Evolutionary conservation across 352 stramenopile genomes (phyloP), one percentile per base, ranked within the genome.

Genomic region (Phytopythium cucurbitacearum): DNA sequence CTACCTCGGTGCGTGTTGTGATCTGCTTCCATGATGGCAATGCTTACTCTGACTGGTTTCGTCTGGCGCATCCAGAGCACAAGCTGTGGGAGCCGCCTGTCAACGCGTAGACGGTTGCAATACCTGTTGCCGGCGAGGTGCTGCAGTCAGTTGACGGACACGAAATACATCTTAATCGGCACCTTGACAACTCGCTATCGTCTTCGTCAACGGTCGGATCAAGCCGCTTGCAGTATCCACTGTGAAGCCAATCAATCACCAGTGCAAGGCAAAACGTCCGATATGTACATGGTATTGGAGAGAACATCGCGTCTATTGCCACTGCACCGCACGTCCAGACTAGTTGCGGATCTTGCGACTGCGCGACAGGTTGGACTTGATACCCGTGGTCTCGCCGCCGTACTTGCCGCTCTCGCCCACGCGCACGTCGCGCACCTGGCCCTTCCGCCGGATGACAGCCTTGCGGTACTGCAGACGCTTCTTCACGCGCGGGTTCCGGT

Each of bases 401-500:
- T 96, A 96, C 57, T 87, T 86, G 53, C 78, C 78, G 35, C 80
- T 81, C 54, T 96, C 87, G 68, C 85, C 85, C 51, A 87, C 76
- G 40, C 87, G 83, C 37, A 96, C 80, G 57, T 98, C 91, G 55
- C 95, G 87, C 44, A 99, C 96, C 53, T 98, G 93, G 72, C 97
- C 97, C 78, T 99, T 99, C 69, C 96, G 84, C 62, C 91, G 77
- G 63, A 99, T 98, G 33, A 98, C 67, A n/a, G 96, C 96, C 78
- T 99, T 98, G 56, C 93, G 84, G 79, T 98, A 99, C 69, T 98
- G 91, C 66, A 98, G 69, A 52, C 97, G 82, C 69, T 99, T 99
- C 87, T 99, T 99, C 50, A 99, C 91, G 60, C 97, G 91, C 48
- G 97, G 97, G 69, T 99, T 99, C 42, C 97, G 86, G 75, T 99